A percentile compares a stretch with the other conserved stretches of the same genome.
Evolutionary conservation across 2,329 filamentous ascomycete genomes (phyloP).

Genomic region (Mycosphaerella sp.): DNA sequence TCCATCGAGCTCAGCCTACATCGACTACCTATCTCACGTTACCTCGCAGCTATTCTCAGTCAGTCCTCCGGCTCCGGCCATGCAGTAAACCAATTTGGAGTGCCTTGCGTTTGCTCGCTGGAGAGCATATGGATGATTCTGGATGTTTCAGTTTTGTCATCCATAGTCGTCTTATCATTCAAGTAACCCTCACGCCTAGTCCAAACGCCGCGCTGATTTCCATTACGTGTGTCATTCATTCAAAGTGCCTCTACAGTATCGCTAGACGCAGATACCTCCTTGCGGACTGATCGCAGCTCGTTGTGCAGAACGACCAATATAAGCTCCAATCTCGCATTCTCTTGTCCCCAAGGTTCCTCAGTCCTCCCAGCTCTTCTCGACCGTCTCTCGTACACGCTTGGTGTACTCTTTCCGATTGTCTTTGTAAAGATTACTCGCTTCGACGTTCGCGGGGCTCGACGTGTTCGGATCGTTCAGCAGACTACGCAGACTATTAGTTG

Average conservation of each 20-base stretch:
- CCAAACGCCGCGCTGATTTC: not conserved
- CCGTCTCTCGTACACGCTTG: conserved; percentile 90
- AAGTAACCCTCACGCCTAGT: not conserved
- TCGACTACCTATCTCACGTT: too few species aligned
- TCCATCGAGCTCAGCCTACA: too few species aligned
- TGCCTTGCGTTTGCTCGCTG: not conserved
- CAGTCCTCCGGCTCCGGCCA: too few species aligned
- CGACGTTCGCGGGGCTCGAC: conserved; percentile 95
- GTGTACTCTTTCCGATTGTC: conserved; percentile 96
- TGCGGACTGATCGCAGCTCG: not conserved
- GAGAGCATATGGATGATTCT: not conserved
- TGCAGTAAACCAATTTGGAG: not conserved
- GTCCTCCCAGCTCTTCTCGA: conserved; percentile 99
- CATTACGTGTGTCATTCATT: not conserved
- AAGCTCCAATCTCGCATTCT: not conserved
- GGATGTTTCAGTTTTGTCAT: not conserved
- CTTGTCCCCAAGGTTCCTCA: not conserved
- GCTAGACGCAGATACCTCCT: not conserved
- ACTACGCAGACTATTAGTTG: conserved; percentile 45
- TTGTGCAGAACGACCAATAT: not conserved
- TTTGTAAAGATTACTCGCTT: conserved; percentile 97
- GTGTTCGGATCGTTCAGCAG: conserved; percentile 97
- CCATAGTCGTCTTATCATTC: not conserved
- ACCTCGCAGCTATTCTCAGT: too few species aligned
- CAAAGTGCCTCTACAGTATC: not conserved